These are phyloP conservation scores for Berkeleyomyces rouxiae DNA, from an alignment of 2,329 filamentous ascomycete genomes.

Conservation along the genomic window DNA sequence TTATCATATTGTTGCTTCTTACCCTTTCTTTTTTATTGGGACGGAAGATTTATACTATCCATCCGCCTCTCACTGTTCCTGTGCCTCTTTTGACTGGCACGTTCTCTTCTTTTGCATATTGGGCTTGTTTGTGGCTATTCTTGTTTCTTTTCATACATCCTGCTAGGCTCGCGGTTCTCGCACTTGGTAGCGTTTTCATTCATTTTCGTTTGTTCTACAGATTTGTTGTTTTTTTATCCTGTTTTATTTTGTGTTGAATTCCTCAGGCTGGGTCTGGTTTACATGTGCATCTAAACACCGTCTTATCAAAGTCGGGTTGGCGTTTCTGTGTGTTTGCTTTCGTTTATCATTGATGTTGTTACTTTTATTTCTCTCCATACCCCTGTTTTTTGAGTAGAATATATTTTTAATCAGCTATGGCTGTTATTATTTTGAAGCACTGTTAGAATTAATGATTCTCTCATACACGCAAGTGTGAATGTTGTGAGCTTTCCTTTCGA, in stretches of 20 bases:
- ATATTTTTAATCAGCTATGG: background rate
- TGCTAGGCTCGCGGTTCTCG: background rate
- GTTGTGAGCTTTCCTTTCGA: no score
- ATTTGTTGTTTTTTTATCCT: slow-evolving; percentile 13
- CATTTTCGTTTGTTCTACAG: background rate
- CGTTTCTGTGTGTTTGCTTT: background rate
- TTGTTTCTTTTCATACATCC: background rate
- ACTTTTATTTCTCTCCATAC: background rate
- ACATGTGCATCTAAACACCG: background rate
- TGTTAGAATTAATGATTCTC: background rate
- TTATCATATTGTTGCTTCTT: background rate
- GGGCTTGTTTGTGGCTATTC: background rate
- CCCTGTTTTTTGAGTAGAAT: background rate
- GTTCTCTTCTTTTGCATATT: background rate
- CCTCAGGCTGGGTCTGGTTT: background rate
- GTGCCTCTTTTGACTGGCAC: background rate
- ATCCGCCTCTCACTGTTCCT: background rate
- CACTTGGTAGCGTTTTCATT: background rate
- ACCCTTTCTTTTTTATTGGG: background rate
- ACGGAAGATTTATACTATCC: background rate
- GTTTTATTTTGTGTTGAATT: slow-evolving; percentile 9
- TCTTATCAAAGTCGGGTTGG: background rate
- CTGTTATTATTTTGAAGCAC: background rate
- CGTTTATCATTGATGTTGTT: background rate
- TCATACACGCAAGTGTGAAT: no score